phyloP scores from a whole-genome alignment of 2,329 filamentous ascomycete genomes.

The Pseudogymnoascus sp. region DNA sequence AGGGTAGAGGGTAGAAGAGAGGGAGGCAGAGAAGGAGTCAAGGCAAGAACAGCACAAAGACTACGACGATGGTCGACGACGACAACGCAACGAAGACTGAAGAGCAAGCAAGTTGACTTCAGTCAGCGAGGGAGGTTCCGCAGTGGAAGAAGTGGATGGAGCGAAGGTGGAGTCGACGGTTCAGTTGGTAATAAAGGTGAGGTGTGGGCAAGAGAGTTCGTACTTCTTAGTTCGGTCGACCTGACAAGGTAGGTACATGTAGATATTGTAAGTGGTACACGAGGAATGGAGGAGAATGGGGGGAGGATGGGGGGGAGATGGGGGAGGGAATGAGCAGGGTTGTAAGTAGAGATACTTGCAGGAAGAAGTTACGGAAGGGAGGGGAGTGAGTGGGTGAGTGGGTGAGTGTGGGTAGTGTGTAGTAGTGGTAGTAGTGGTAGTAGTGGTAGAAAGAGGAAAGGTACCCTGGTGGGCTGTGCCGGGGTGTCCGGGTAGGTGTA shows the following conservation, averaged over 20 bases:
- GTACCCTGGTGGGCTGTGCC: conserved; percentile 7
- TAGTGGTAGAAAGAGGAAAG: too few relatives aligned
- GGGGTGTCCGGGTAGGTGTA: conserved; percentile 3
- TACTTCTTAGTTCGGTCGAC: conserved; percentile 11
- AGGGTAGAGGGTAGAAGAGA: not conserved
- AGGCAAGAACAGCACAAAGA: not conserved
- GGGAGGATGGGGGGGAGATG: not conserved
- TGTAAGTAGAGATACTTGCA: not conserved
- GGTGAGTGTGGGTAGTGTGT: too few relatives aligned
- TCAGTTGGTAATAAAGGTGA: conserved; percentile 3
- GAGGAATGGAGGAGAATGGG: not conserved
- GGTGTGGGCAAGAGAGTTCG: not conserved
- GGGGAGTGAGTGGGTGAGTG: too few relatives aligned
- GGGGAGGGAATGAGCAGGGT: not conserved
- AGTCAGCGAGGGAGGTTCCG: conserved; percentile 4
- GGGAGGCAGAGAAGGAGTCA: not conserved
- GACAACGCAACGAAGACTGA: not conserved
- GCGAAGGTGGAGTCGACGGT: not conserved
- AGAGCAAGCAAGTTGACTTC: not conserved
- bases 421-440: too few relatives aligned
- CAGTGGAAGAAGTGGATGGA: conserved; percentile 1
- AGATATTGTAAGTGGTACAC: conserved; percentile 2
- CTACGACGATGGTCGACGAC: not conserved
- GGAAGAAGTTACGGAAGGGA: too few relatives aligned
- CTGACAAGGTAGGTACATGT: conserved; percentile 7